Evolutionary conservation across 306 rosid genomes (phyloP), one percentile per base, ranked within the genome.

Genomic region (Styphnolobium japonicum): DNA sequence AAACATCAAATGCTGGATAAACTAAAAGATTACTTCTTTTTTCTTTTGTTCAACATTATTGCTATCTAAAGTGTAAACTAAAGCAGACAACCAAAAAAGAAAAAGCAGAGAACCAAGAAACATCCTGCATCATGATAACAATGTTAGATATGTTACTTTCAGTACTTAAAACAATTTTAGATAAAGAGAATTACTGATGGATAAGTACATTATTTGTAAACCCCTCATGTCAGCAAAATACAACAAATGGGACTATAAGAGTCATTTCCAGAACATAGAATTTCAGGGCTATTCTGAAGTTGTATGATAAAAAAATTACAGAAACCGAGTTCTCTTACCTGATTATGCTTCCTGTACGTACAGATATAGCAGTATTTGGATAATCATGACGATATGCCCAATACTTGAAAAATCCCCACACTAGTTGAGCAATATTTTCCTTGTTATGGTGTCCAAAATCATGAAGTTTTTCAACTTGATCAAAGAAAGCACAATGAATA

Each of bases 341-440:
- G 86, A 93, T 77, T 79, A 88, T 78, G 70, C 81, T 85, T 91
- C 95, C 97, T 3, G 90, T 86, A 67, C 99, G 99, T 6, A 95
- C 91, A 53, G 99, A 95, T 84, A 95, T 80, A 61, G 93, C 99
- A 3, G 95, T 18, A 72, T 86, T 86, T 51, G 98, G 84, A 36
- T 91, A 95, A 80, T 95, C 99, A 84, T 95, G 99, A 69, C 89
- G 29, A 81, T 91, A 95, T 22, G 99, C 99, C 99, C 99, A 95
- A 79, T 95, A 93, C 78, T 85, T 79, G 91, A 95, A 95, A 86
- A 95, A 95, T 6, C 87, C 97, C 98, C 98, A 90, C 79, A 95
- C 98, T 43, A 95, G 97, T 65, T 86, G 93, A 81, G 92, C 88
- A 85, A 95, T 83, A 1, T 87, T 83, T 83, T 95, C 97, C 81